phyloP scores from a whole-genome alignment of 352 stramenopile genomes.

The Globisporangium okanoganense region DNA sequence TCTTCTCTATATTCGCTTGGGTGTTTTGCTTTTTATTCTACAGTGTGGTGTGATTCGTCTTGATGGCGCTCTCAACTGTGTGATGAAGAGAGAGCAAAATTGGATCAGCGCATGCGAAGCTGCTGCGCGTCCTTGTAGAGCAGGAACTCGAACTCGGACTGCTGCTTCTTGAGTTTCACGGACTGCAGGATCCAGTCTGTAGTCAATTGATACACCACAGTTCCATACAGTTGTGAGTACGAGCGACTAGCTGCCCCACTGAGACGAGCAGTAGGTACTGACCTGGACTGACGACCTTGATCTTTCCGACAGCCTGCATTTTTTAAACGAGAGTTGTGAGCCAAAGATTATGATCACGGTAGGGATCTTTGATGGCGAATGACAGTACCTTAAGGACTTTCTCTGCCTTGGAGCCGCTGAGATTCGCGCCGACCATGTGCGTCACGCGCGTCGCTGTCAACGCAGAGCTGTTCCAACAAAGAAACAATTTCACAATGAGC shows the following conservation, averaged over 20 bases:
- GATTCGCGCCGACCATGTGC: slow-evolving; percentile 77
- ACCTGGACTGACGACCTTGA: slow-evolving; percentile 73
- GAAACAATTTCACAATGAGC: background rate
- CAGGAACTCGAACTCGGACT: slow-evolving; percentile 64
- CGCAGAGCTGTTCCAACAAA: slow-evolving; percentile 23
- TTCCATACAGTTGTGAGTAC: too few relatives aligned
- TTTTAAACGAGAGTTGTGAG: background rate
- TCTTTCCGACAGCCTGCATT: slow-evolving; percentile 40
- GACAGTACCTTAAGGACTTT: slow-evolving; percentile 56
- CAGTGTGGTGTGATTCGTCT: background rate
- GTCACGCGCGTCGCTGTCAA: slow-evolving; percentile 53
- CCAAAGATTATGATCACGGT: background rate
- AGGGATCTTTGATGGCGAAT: too few relatives aligned
- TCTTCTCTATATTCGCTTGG: slow-evolving; percentile 11
- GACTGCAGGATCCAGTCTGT: slow-evolving; percentile 79
- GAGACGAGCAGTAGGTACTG: background rate
- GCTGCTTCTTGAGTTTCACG: slow-evolving; percentile 56
- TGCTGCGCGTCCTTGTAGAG: slow-evolving; percentile 57
- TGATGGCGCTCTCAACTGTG: background rate
- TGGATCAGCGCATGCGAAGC: background rate
- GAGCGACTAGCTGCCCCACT: background rate
- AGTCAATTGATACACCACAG: background rate
- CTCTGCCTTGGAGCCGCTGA: slow-evolving; percentile 72
- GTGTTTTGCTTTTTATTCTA: background rate
- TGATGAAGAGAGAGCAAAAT: background rate